These are phyloP conservation scores for Metarhizium guizhouense DNA, from an alignment of 2,329 filamentous ascomycete species.

Conservation along the genomic window DNA sequence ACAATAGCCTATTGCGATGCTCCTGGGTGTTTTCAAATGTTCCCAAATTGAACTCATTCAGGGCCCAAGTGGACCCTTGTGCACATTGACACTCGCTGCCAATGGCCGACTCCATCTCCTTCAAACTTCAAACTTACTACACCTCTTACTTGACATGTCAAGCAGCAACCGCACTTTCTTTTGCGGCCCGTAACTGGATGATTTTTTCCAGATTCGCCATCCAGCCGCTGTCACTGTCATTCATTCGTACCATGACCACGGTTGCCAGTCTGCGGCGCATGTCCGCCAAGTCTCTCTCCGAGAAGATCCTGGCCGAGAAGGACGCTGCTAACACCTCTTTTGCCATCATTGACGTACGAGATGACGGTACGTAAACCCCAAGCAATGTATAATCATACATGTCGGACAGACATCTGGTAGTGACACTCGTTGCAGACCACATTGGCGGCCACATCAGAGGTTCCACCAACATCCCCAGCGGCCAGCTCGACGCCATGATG, in stretches of 20 bases:
- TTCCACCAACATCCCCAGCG: constrained; percentile 66
- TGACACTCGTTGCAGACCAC: constrained; percentile 51
- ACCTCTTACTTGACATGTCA: background rate
- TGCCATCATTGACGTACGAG: constrained; percentile 82
- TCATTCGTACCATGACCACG: constrained; percentile 33
- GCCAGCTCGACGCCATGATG: constrained; percentile 63
- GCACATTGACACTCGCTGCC: background rate
- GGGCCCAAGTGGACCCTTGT: background rate
- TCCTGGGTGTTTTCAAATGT: too few relatives aligned
- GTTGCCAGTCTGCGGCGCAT: constrained; percentile 59
- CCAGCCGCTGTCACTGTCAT: background rate
- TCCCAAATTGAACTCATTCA: background rate
- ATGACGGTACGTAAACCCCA: constrained; percentile 49
- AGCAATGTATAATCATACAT: background rate
- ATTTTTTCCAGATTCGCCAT: background rate
- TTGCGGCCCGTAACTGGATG: background rate
- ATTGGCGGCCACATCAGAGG: constrained; percentile 82
- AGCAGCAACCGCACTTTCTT: background rate
- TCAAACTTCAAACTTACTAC: too few relatives aligned
- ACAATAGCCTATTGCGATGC: too few relatives aligned
- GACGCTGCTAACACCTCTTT: constrained; percentile 36
- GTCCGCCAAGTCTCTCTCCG: constrained; percentile 57
- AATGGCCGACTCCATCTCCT: too few relatives aligned
- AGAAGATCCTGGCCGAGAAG: constrained; percentile 47
- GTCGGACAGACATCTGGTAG: background rate